Conservation (phyloP, 768 basidiomycete genomes). For the Lactarius hengduanensis region DNA sequence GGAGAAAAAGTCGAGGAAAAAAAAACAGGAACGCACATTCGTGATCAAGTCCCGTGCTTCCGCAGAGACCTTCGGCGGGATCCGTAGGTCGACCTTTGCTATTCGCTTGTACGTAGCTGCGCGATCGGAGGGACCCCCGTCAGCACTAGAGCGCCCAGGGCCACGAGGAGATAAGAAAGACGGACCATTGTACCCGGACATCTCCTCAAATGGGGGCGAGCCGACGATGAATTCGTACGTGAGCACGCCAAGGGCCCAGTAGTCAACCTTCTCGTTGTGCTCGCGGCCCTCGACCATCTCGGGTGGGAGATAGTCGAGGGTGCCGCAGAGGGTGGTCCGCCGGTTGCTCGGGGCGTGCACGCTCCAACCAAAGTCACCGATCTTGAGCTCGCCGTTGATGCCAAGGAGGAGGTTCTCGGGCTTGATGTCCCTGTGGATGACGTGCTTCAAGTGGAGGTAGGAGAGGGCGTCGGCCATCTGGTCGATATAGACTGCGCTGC, state of each 20-base stretch:
- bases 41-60: constrained; percentile 49
- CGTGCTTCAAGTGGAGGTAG: constrained; percentile 93
- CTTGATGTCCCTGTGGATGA: constrained; percentile 99
- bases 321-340: constrained; percentile 90
- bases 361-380: constrained; percentile 98
- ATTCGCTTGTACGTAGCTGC: constrained; percentile 90
- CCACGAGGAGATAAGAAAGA: constrained; percentile 10
- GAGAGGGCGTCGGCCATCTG: constrained; percentile 96
- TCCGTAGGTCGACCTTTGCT: constrained; percentile 72
- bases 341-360: constrained; percentile 93
- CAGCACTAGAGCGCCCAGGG: constrained; percentile 16
- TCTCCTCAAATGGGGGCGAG: constrained; percentile 82
- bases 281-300: constrained; percentile 96
- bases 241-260: constrained; percentile 97
- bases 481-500: constrained; percentile 87
- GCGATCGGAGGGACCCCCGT: constrained; percentile 22
- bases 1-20: not conserved
- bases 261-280: constrained; percentile 88
- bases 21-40: constrained; percentile 35
- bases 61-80: constrained; percentile 41
- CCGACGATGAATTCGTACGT: constrained; percentile 94
- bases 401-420: constrained; percentile 95
- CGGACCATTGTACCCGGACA: constrained; percentile 72
- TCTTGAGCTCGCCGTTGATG: constrained; percentile 95
- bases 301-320: constrained; percentile 94